These are phyloP conservation scores for Diospyros lotus DNA, from an alignment of 148 eudicot species.

Conservation along the genomic window DNA sequence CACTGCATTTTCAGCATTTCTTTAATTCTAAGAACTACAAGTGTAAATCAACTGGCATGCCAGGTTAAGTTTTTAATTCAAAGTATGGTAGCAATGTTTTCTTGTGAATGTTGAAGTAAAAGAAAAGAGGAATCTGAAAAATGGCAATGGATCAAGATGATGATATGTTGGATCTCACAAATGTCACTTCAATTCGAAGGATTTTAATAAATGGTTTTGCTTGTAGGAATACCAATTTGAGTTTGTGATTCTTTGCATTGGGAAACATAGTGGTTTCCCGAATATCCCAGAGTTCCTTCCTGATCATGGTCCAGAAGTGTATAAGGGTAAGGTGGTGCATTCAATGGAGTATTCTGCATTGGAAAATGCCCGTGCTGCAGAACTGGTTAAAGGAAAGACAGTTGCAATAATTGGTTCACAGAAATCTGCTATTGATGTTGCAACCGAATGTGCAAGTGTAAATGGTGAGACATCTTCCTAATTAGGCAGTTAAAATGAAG, in stretches of 20 bases:
- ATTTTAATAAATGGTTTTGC: no score
- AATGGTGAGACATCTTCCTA: background rate
- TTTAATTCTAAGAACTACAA: no score
- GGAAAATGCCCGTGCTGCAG: slow-evolving; percentile 9
- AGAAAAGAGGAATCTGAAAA: no score
- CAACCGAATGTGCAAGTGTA: slow-evolving; percentile 11
- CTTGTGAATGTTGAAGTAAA: no score
- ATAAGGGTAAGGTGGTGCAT: slow-evolving; percentile 5
- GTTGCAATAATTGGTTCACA: slow-evolving; percentile 6
- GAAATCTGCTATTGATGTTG: slow-evolving; percentile 12
- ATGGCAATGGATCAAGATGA: no score
- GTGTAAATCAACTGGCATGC: no score
- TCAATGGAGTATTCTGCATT: slow-evolving; percentile 6
- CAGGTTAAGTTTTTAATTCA: no score
- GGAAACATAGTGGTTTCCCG: slow-evolving; percentile 5
- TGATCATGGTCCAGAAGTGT: background rate
- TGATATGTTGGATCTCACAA: no score
- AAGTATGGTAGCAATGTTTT: no score
- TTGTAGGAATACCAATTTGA: slow-evolving; percentile 9
- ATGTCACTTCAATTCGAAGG: no score
- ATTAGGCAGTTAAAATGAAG: background rate
- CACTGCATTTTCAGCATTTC: no score
- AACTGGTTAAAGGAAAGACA: slow-evolving; percentile 4
- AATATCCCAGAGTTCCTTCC: slow-evolving; percentile 7
- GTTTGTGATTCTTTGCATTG: slow-evolving; percentile 12